phyloP scores from a whole-genome alignment of 305 asterid genomes.

The Fraxinus dipetala region DNA sequence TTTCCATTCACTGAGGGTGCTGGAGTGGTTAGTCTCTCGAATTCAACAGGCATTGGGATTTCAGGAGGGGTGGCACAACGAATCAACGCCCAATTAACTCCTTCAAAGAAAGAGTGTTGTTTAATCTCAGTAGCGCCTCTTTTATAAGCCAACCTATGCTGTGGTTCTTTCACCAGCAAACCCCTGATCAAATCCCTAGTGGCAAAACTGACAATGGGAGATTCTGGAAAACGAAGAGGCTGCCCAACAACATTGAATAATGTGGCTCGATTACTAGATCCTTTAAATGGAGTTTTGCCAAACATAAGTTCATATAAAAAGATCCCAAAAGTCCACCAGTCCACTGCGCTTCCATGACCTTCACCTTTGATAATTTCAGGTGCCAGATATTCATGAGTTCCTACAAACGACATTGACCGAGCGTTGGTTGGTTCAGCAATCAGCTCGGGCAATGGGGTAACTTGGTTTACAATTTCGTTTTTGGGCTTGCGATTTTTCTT shows the following conservation, averaged over 20 bases:
- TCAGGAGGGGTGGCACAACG: constrained; percentile 89
- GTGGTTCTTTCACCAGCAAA: constrained; percentile 75
- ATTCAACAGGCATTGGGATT: constrained; percentile 63
- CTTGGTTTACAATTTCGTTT: constrained; percentile 56
- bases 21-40: constrained; percentile 47
- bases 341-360: constrained; percentile 87
- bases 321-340: constrained; percentile 87
- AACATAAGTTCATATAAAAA: constrained; percentile 65
- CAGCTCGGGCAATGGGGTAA: constrained; percentile 67
- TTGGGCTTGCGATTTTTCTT: constrained; percentile 55
- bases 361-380: constrained; percentile 86
- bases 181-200: constrained; percentile 76
- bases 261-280: constrained; percentile 75
- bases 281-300: constrained; percentile 74
- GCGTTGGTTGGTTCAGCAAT: constrained; percentile 79
- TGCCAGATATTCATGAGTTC: constrained; percentile 77
- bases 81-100: constrained; percentile 80
- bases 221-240: constrained; percentile 71
- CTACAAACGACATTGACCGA: constrained; percentile 80
- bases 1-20: constrained; percentile 42
- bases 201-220: constrained; percentile 71
- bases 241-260: constrained; percentile 76
- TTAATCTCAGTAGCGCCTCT: constrained; percentile 79
- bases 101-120: constrained; percentile 82
- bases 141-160: constrained; percentile 66